Conservation (phyloP, 805 yeast genomes). For the Saturnispora sekii region DNA sequence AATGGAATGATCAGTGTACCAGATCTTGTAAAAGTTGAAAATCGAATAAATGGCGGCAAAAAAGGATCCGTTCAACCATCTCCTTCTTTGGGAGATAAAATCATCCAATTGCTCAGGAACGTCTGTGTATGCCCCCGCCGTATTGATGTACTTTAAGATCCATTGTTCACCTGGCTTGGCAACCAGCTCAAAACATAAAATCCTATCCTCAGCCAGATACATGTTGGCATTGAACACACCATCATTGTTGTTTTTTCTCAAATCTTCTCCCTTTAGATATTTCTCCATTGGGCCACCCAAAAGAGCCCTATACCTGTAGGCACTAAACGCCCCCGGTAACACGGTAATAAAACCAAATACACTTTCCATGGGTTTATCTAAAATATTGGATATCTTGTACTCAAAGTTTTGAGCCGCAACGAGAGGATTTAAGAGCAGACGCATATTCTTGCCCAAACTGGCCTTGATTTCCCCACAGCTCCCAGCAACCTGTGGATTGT, state of each 20-base stretch:
- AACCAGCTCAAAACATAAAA: constrained; percentile 90
- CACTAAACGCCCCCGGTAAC: constrained; percentile 94
- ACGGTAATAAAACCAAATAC: constrained; percentile 92
- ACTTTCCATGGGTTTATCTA: constrained; percentile 94
- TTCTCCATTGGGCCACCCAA: constrained; percentile 79
- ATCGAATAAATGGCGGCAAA: constrained; percentile 89
- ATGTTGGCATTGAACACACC: constrained; percentile 91
- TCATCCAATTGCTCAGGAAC: constrained; percentile 86
- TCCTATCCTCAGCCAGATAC: constrained; percentile 96
- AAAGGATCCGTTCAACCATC: constrained; percentile 96
- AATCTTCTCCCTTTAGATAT: constrained; percentile 86
- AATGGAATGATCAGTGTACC: constrained; percentile 68
- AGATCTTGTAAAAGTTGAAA: constrained; percentile 63
- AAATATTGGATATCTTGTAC: constrained; percentile 87
- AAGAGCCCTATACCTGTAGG: constrained; percentile 79
- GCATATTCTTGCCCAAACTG: constrained; percentile 50
- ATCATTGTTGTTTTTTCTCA: constrained; percentile 50
- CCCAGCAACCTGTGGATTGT: constrained; percentile 75
- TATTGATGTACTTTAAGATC: constrained; percentile 75
- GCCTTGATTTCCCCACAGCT: constrained; percentile 97
- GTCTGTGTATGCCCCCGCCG: constrained; percentile 90
- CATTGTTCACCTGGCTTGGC: constrained; percentile 69
- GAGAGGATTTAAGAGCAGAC: constrained; percentile 62
- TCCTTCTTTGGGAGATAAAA: constrained; percentile 81
- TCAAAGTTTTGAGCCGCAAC: constrained; percentile 97